Evolutionary conservation across 176 grass and related monocot genomes (phyloP), one percentile per base, ranked within the genome.

Genomic region (Oryza rufipogon): DNA sequence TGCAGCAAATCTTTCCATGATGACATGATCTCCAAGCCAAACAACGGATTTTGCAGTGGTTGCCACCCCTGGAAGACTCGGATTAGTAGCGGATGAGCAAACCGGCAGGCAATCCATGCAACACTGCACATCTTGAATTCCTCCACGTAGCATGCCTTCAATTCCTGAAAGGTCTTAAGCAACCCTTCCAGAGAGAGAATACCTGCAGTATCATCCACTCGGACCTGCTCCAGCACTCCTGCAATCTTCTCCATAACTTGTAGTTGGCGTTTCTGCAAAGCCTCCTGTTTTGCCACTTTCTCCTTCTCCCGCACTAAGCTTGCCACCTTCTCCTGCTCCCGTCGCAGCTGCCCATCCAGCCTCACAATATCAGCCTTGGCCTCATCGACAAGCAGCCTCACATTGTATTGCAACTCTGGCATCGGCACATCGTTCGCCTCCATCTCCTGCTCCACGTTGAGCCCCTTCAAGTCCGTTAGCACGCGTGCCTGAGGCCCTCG

Each of bases 41-140:
- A 91, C 70, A 82, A 73, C 0, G 92, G 95, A 83, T 97, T 90
- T 68, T 92, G 86, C 51, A 94, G 51, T 3, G 95, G 95, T 25
- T 97, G 92, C 92, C 95, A 97, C 12, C 90, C 90, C 65, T 94
- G 95, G 79, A 97, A 97, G 44, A 94, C 67, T 6, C 76, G 87
- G 67, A 92, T 73, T 61, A 97, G 79, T 14, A 94, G 36, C 0
- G 92, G 92, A 80, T 90, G 84, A 6, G 92, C 95, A 71, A 88
- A 92, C 20, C 66, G 65, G 77, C 90, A 94, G 67, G 92, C 95
- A 85, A 97, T 82, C 33, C 81, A 90, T 39, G 95, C 89, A 71
- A 94, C 52, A 7, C 89, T 92, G 51, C 95, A 94, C 78, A 94
- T 87, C 71, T 89, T 94, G 85, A 92, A 97, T 64, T 94, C 95